Evolutionary conservation across 1,284 basidiomycete species (phyloP).

Genomic region (Trametes hirsuta): DNA sequence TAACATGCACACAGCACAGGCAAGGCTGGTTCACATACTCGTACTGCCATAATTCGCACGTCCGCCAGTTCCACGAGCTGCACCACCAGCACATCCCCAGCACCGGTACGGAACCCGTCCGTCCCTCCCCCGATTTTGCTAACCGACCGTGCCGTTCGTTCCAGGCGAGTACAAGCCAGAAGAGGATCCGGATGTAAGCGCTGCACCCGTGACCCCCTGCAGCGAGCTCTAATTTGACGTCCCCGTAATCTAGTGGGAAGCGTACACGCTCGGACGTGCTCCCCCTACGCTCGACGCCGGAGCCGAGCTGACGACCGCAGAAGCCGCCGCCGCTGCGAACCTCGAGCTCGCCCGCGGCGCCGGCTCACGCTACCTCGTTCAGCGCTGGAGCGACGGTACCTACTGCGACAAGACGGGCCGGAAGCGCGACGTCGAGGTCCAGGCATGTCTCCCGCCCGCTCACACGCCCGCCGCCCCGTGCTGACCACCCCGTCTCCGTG

Average conservation of each 20-base stretch:
- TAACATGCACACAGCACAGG: conserved; percentile 56
- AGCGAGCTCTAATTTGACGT: conserved; percentile 26
- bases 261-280: conserved; percentile 78
- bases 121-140: conserved; percentile 24
- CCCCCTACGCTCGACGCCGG: conserved; percentile 60
- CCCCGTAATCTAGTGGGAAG: conserved; percentile 62
- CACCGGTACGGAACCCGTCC: conserved; percentile 51
- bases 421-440: conserved; percentile 88
- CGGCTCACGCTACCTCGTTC: conserved; percentile 89
- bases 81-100: conserved; percentile 58
- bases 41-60: conserved; percentile 90
- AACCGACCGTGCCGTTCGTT: conserved; percentile 20
- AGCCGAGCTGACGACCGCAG: conserved; percentile 68
- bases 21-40: conserved; percentile 96
- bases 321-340: conserved; percentile 65
- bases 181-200: conserved; percentile 76
- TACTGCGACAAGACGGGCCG: conserved; percentile 88
- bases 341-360: conserved; percentile 75
- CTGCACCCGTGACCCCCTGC: conserved; percentile 30
- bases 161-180: conserved; percentile 72
- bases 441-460: conserved; percentile 53
- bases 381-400: conserved; percentile 90
- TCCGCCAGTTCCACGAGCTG: conserved; percentile 87
- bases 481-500: conserved; percentile 1
- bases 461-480: background rate